These are phyloP conservation scores for Metschnikowia proteae DNA, from an alignment of 805 yeast genomes.

Conservation along the genomic window DNA sequence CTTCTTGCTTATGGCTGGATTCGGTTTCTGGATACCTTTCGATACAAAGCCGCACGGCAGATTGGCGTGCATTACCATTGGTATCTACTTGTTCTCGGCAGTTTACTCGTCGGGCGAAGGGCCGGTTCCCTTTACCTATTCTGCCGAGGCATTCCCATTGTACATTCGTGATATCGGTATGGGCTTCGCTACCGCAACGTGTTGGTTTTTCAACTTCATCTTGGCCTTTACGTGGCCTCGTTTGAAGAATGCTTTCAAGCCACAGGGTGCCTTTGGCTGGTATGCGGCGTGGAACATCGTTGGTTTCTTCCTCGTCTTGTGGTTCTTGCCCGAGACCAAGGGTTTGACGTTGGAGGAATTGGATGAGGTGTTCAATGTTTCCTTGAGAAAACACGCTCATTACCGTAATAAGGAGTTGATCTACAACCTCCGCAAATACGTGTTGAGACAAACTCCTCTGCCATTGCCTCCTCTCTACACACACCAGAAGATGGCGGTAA, in stretches of 20 bases:
- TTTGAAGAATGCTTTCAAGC: conserved; percentile 57
- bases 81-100: conserved; percentile 68
- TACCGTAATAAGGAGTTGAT: conserved; percentile 30
- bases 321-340: conserved; percentile 71
- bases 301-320: conserved; percentile 66
- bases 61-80: conserved; percentile 64
- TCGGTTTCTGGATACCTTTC: conserved; percentile 65
- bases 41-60: conserved; percentile 45
- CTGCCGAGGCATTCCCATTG: conserved; percentile 80
- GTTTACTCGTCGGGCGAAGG: conserved; percentile 85
- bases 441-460: conserved; percentile 43
- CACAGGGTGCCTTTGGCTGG: conserved; percentile 86
- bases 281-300: conserved; percentile 81
- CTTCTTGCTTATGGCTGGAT: conserved; percentile 59
- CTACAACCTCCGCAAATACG: conserved; percentile 43
- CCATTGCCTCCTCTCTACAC: conserved; percentile 55
- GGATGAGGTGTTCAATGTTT: conserved; percentile 67
- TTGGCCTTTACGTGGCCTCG: conserved; percentile 80
- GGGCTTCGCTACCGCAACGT: conserved; percentile 71
- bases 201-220: conserved; percentile 71
- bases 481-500: conserved; percentile 57
- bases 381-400: conserved; percentile 51
- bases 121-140: conserved; percentile 85
- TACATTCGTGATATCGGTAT: conserved; percentile 78
- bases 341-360: conserved; percentile 71